phyloP scores from a whole-genome alignment of 305 asterid species.

The Plantago lanceolata region DNA sequence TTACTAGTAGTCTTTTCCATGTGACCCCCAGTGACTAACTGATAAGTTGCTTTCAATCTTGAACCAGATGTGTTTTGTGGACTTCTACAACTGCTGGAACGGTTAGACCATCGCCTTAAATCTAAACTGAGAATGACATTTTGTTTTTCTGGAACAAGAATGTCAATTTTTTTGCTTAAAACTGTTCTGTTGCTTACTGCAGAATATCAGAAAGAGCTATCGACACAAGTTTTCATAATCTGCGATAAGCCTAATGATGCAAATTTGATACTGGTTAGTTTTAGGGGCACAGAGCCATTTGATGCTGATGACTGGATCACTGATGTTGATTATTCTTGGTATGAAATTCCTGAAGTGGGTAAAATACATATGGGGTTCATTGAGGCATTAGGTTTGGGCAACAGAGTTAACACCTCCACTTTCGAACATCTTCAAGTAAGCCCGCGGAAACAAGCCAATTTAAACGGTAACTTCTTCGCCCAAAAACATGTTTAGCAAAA shows the following conservation, averaged over 20 bases:
- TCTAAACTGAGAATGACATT: background rate
- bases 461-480: conserved; percentile 6
- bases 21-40: no score
- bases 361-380: conserved; percentile 93
- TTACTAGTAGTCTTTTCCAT: no score
- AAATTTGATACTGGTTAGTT: conserved; percentile 64
- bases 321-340: conserved; percentile 98
- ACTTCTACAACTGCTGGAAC: conserved; percentile 91
- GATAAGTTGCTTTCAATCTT: background rate
- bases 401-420: conserved; percentile 48
- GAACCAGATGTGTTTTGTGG: conserved; percentile 86
- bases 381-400: conserved; percentile 93
- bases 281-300: conserved; percentile 94
- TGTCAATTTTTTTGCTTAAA: background rate
- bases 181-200: conserved; percentile 4
- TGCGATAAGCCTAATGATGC: conserved; percentile 79
- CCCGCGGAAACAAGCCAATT: conserved; percentile 1
- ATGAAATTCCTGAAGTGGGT: conserved; percentile 73
- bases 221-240: conserved; percentile 83
- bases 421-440: conserved; percentile 41
- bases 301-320: conserved; percentile 96
- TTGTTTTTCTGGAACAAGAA: background rate
- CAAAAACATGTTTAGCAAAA: no score
- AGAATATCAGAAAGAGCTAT: conserved; percentile 71
- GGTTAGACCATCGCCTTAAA: conserved; percentile 40